Conservation (phyloP, 106 monocot species). For the Posidonia australis region DNA sequence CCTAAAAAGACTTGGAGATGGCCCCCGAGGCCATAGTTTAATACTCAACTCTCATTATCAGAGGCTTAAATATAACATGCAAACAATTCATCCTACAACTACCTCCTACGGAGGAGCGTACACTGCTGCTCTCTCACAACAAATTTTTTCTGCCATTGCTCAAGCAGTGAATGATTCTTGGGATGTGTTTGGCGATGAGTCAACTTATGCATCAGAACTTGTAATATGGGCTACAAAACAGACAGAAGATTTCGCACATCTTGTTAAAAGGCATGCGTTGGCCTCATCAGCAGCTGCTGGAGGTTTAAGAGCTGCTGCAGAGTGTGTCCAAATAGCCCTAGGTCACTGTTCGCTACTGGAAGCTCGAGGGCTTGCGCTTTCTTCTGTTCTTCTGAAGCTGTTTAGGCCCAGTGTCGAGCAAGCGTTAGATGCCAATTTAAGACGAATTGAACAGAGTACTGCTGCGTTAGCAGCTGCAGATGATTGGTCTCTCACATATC, state of each 20-base stretch:
- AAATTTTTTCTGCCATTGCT: conserved; percentile 89
- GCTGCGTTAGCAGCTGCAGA: conserved; percentile 92
- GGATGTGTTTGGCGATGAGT: conserved; percentile 77
- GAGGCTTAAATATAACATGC: conserved; percentile 85
- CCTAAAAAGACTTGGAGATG: conserved; percentile 92
- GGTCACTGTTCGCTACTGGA: conserved; percentile 90
- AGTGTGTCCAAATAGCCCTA: conserved; percentile 88
- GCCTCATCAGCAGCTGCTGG: conserved; percentile 93
- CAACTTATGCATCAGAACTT: conserved; percentile 70
- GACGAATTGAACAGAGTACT: conserved; percentile 85
- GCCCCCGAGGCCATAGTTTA: conserved; percentile 69
- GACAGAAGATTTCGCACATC: conserved; percentile 65
- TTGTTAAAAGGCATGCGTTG: conserved; percentile 85
- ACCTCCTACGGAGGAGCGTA: conserved; percentile 95
- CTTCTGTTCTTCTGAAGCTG: conserved; percentile 70
- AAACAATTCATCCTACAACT: conserved; percentile 81
- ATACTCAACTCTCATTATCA: conserved; percentile 75
- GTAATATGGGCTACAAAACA: conserved; percentile 79
- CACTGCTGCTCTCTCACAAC: conserved; percentile 83
- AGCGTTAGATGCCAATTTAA: conserved; percentile 82
- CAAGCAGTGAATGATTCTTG: conserved; percentile 80
- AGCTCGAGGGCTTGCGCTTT: conserved; percentile 64
- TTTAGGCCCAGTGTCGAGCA: conserved; percentile 92
- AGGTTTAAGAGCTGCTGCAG: conserved; percentile 84
- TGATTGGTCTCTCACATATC: conserved; percentile 75